phyloP scores from a whole-genome alignment of 2,329 filamentous ascomycete genomes.

The Aspergillus puulaauensis region DNA sequence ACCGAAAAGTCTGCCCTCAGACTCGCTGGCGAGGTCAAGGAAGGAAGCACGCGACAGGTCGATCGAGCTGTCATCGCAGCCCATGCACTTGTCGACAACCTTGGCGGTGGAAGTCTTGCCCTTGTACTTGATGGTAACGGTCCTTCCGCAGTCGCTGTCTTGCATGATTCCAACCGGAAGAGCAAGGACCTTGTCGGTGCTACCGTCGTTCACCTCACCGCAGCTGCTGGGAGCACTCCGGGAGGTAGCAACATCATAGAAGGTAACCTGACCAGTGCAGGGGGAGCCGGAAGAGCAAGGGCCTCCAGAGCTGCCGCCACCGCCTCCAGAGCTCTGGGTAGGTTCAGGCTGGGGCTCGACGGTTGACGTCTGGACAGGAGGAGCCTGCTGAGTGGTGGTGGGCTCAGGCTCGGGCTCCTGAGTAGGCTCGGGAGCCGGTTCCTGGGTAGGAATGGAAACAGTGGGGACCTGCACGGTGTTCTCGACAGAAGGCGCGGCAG shows the following conservation, averaged over 20 bases:
- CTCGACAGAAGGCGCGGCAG: slow-evolving; percentile 5
- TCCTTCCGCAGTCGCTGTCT: slow-evolving; percentile 70
- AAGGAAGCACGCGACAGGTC: slow-evolving; percentile 63
- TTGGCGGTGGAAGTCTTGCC: slow-evolving; percentile 60
- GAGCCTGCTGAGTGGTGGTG: slow-evolving; percentile 4
- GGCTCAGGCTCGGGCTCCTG: neutral
- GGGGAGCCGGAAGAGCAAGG: slow-evolving; percentile 26
- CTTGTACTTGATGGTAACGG: slow-evolving; percentile 60
- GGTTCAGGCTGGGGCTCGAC: slow-evolving; percentile 1
- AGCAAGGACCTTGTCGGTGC: slow-evolving; percentile 64
- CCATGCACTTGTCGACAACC: slow-evolving; percentile 74
- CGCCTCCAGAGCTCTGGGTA: neutral
- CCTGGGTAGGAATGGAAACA: neutral
- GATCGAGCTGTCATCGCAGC: slow-evolving; percentile 58
- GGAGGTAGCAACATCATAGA: slow-evolving; percentile 68
- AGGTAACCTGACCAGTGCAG: slow-evolving; percentile 67
- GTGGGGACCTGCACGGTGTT: slow-evolving; percentile 2
- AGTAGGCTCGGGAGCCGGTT: slow-evolving; percentile 5
- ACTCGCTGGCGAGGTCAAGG: slow-evolving; percentile 44
- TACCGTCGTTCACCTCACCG: slow-evolving; percentile 60
- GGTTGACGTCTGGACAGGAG: slow-evolving; percentile 1
- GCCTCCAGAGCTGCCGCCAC: slow-evolving; percentile 13
- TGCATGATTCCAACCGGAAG: slow-evolving; percentile 65
- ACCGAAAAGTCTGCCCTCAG: slow-evolving; percentile 42
- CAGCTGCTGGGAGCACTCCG: slow-evolving; percentile 53